Percentiles rank a stretch among this genome's conserved stretches.
These are phyloP conservation scores for Sextonia rubra DNA, from an alignment of 164 flowering plant genomes.

Conservation along the genomic window DNA sequence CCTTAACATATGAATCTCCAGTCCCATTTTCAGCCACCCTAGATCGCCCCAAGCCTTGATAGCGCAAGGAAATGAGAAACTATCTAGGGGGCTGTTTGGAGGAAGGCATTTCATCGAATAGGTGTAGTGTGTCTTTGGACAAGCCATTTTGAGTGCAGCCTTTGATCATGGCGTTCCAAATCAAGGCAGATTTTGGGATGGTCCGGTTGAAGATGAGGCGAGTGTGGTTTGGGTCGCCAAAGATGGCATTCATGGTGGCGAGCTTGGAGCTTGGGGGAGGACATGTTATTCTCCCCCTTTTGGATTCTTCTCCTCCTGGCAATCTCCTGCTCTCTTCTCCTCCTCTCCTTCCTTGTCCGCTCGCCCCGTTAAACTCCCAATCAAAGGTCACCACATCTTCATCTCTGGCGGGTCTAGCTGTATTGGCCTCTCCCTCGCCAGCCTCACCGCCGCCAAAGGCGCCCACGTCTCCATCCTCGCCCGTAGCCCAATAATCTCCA, in stretches of 20 bases:
- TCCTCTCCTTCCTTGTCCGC: no score
- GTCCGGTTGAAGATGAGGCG: constrained; percentile 5
- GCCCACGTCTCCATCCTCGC: no score
- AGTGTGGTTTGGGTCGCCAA: constrained; percentile 4
- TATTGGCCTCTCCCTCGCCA: no score
- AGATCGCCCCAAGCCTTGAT: constrained; percentile 50
- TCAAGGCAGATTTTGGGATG: constrained; percentile 11
- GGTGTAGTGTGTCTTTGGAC: constrained; percentile 25
- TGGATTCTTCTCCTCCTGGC: no score
- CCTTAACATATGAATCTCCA: constrained; percentile 40
- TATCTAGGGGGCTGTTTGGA: constrained; percentile 35
- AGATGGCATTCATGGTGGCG: constrained; percentile 6
- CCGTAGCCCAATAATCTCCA: no score
- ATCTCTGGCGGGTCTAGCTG: no score
- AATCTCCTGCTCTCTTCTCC: no score
- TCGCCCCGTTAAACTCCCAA: no score
- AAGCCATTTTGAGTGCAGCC: constrained; percentile 28
- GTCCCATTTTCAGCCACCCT: constrained; percentile 33
- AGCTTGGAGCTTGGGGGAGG: constrained; percentile 4
- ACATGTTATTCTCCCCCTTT: no score
- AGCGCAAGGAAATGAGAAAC: constrained; percentile 49
- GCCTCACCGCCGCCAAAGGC: no score
- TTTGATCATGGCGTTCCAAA: constrained; percentile 48
- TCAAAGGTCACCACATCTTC: no score
- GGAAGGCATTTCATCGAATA: constrained; percentile 46